phyloP scores from a whole-genome alignment of 495 filamentous ascomycete genomes.

The Aspergillus panamensis region DNA sequence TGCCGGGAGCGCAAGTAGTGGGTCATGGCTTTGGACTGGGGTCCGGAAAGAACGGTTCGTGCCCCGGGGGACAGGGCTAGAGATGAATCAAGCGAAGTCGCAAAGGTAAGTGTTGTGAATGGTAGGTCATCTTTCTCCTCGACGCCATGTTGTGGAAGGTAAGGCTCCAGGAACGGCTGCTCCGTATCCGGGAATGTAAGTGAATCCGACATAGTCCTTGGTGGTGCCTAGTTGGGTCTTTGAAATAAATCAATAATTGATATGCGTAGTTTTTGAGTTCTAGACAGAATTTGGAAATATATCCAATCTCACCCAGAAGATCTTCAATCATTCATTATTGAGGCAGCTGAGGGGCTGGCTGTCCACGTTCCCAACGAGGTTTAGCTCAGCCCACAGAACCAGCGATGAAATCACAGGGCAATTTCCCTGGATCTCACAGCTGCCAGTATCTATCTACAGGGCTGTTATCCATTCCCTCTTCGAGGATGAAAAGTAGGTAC shows the following conservation, averaged over 20 bases:
- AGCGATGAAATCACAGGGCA: not conserved
- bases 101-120: slow-evolving; percentile 83
- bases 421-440: too few species aligned
- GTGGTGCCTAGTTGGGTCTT: too few species aligned
- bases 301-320: not conserved
- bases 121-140: slow-evolving; percentile 25
- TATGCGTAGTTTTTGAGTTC: too few species aligned
- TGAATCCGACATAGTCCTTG: slow-evolving; percentile 16
- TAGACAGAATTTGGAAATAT: too few species aligned
- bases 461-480: too few species aligned
- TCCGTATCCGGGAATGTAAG: slow-evolving; percentile 40
- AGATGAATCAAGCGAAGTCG: slow-evolving; percentile 77
- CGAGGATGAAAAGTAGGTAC: too few species aligned
- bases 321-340: not conserved
- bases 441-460: too few species aligned
- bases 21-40: slow-evolving; percentile 83
- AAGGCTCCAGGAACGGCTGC: slow-evolving; percentile 41
- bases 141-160: slow-evolving; percentile 32
- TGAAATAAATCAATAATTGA: too few species aligned
- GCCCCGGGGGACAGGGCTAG: slow-evolving; percentile 69
- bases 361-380: not conserved
- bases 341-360: not conserved
- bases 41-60: slow-evolving; percentile 75
- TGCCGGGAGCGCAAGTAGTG: slow-evolving; percentile 82
- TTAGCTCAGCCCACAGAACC: not conserved